Conservation (phyloP, 768 basidiomycete species). For the Dentipellis fragilis region DNA sequence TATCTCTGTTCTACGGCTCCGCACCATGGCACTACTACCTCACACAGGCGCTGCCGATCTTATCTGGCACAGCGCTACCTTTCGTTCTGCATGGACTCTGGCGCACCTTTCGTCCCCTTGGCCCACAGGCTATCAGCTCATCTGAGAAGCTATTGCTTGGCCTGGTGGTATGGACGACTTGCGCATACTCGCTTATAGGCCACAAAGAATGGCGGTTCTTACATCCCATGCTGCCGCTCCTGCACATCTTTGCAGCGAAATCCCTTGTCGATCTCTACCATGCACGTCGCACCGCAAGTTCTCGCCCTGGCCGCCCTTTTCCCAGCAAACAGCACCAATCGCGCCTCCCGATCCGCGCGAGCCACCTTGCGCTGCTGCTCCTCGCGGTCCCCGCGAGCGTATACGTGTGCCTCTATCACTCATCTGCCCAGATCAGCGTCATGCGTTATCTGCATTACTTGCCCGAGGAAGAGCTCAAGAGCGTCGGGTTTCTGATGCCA, state of each 20-base stretch:
- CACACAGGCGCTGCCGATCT: slow-evolving; percentile 74
- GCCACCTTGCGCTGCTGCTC: slow-evolving; percentile 34
- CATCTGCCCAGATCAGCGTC: slow-evolving; percentile 68
- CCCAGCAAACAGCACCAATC: neutral
- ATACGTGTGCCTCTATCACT: slow-evolving; percentile 70
- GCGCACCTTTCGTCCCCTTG: slow-evolving; percentile 16
- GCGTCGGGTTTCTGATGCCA: slow-evolving; percentile 83
- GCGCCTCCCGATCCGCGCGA: slow-evolving; percentile 22
- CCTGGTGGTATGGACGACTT: slow-evolving; percentile 49
- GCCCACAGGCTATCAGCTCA: slow-evolving; percentile 6
- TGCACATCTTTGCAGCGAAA: slow-evolving; percentile 71
- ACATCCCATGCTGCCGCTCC: slow-evolving; percentile 78
- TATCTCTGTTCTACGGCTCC: slow-evolving; percentile 89
- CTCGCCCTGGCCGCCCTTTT: neutral
- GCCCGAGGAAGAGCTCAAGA: slow-evolving; percentile 34
- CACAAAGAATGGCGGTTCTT: slow-evolving; percentile 99
- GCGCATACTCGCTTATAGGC: slow-evolving; percentile 66
- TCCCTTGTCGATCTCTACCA: slow-evolving; percentile 41
- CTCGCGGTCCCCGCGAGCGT: slow-evolving; percentile 50
- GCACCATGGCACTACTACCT: slow-evolving; percentile 87
- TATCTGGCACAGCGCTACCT: slow-evolving; percentile 65
- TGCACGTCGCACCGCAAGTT: neutral
- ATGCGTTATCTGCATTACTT: slow-evolving; percentile 56
- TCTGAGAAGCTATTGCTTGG: slow-evolving; percentile 33
- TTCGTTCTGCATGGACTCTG: slow-evolving; percentile 58